These are phyloP conservation scores for Penicillium sp. DNA, from an alignment of 2,329 filamentous ascomycete genomes.

Conservation along the genomic window DNA sequence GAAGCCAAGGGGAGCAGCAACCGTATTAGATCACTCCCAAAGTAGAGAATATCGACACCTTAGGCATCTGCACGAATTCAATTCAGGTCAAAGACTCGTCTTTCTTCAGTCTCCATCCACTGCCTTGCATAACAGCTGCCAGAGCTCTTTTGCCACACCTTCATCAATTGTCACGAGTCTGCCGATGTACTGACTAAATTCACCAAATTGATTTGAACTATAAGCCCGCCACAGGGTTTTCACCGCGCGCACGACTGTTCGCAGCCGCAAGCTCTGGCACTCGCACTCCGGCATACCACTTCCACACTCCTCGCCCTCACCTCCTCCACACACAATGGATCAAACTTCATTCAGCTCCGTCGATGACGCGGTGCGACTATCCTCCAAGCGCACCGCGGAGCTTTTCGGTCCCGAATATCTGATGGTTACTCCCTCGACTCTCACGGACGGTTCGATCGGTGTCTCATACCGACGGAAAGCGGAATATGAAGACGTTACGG, in stretches of 20 bases:
- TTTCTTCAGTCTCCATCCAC: constrained; percentile 4
- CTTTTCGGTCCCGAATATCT: constrained; percentile 52
- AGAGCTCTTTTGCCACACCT: neutral
- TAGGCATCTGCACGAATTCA: constrained; percentile 20
- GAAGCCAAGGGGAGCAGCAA: neutral
- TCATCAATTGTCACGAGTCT: neutral
- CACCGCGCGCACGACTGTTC: constrained; percentile 16
- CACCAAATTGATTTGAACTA: neutral
- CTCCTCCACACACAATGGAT: constrained; percentile 30
- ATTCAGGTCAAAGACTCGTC: constrained; percentile 15
- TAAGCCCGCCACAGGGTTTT: constrained; percentile 17
- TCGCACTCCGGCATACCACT: neutral
- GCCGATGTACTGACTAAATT: neutral
- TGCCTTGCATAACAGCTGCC: neutral
- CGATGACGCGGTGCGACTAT: constrained; percentile 43
- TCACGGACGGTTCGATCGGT: constrained; percentile 44
- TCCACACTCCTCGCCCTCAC: neutral
- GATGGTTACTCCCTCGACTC: constrained; percentile 45
- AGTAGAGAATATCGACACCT: constrained; percentile 11
- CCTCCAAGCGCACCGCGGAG: constrained; percentile 49
- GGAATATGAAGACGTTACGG: constrained; percentile 77
- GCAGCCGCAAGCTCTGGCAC: constrained; percentile 6
- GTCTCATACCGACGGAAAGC: constrained; percentile 48
- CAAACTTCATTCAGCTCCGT: constrained; percentile 30
- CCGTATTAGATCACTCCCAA: neutral